A percentile compares a stretch with the other conserved stretches of the same genome.
These are phyloP conservation scores for Agapanthus africanus DNA, from an alignment of 106 monocot species.

Conservation along the genomic window DNA sequence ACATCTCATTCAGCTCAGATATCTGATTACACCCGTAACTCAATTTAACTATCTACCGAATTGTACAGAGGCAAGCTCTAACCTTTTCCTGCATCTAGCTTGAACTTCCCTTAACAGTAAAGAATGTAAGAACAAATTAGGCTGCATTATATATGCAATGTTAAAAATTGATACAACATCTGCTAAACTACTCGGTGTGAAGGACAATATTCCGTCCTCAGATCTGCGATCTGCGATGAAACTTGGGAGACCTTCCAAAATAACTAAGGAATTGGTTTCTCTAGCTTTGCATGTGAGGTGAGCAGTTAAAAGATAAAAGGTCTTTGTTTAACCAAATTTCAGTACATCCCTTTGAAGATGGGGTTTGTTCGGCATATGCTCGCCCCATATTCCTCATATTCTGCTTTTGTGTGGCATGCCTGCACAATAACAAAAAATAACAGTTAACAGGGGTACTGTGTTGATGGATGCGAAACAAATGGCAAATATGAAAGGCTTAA, in stretches of 20 bases:
- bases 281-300: not conserved
- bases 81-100: no score
- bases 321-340: constrained; percentile 4
- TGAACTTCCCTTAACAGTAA: constrained; percentile 9
- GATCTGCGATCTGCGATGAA: not conserved
- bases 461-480: not conserved
- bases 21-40: no score
- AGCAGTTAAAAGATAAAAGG: not conserved
- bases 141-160: not conserved
- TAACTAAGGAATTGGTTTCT: not conserved
- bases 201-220: not conserved
- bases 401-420: constrained; percentile 92
- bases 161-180: constrained; percentile 9
- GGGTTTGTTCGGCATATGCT: constrained; percentile 86
- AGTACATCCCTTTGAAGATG: constrained; percentile 89
- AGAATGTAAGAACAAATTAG: constrained; percentile 15
- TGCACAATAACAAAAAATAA: no score
- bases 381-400: constrained; percentile 86
- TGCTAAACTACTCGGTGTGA: constrained; percentile 8
- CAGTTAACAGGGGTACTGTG: no score
- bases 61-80: no score
- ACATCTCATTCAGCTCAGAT: no score
- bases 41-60: no score
- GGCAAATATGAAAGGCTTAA: not conserved
- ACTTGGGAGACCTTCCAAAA: not conserved